phyloP scores from a whole-genome alignment of 345 rosid genomes.

The Pelargonium nanum region DNA sequence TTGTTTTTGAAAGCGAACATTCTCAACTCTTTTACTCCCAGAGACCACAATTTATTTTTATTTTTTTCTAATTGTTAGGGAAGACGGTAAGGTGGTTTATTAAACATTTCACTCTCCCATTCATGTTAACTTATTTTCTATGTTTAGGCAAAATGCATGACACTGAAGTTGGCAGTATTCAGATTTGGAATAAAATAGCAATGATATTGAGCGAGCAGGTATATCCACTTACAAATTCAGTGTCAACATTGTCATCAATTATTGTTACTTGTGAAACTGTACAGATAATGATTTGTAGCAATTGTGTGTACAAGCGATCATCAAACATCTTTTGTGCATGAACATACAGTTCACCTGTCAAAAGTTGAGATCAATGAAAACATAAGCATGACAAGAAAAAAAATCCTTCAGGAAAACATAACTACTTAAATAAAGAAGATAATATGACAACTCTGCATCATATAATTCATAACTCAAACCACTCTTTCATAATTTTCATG shows the following conservation, averaged over 20 bases:
- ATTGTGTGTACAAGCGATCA: slow-evolving; percentile 57
- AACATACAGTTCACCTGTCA: slow-evolving; percentile 75
- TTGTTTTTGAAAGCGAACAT: too few species aligned
- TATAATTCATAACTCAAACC: background rate
- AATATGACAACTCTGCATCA: background rate
- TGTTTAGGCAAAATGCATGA: background rate
- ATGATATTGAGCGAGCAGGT: background rate
- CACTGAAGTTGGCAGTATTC: background rate
- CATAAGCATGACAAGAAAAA: slow-evolving; percentile 6
- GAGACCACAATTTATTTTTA: too few species aligned
- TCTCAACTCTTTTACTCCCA: too few species aligned
- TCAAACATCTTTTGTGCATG: slow-evolving; percentile 87
- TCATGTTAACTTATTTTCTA: background rate
- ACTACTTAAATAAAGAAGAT: background rate
- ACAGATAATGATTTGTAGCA: slow-evolving; percentile 60
- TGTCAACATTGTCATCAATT: slow-evolving; percentile 49
- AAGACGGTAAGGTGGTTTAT: background rate
- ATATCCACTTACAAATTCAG: slow-evolving; percentile 55
- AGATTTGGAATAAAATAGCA: background rate
- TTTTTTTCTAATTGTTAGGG: too few species aligned
- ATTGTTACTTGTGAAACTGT: slow-evolving; percentile 50
- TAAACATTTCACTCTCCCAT: background rate
- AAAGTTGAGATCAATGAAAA: slow-evolving; percentile 15
- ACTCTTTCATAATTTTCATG: too few species aligned
- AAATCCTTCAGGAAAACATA: slow-evolving; percentile 3